Conservation (phyloP, 2,329 filamentous ascomycete genomes). For the Volutella citrinella region DNA sequence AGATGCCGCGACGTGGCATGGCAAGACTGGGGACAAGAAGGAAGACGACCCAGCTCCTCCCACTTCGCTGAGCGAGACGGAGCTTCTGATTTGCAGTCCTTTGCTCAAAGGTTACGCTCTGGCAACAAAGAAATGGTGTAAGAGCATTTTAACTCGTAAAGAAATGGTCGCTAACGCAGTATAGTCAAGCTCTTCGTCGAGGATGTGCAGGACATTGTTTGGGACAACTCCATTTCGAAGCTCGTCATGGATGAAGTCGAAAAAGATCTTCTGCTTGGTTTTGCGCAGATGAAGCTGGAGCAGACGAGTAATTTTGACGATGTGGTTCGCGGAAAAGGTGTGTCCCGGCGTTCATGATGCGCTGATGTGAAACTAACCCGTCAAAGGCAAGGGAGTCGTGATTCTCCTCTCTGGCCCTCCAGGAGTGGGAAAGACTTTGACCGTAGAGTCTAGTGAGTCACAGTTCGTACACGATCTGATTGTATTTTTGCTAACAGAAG, state of each 20-base stretch:
- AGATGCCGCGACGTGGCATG: too few species aligned
- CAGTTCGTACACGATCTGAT: too few species aligned
- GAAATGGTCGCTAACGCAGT: too few species aligned
- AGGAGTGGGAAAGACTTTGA: conserved; percentile 27
- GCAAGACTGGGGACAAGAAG: too few species aligned
- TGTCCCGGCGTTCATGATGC: too few species aligned
- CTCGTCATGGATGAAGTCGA: conserved; percentile 3
- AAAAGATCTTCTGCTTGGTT: conserved; percentile 4
- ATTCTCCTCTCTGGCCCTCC: conserved; percentile 27
- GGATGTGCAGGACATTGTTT: neutral
- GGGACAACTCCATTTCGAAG: conserved; percentile 5
- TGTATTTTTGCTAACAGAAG: too few species aligned
- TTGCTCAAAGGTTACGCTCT: conserved; percentile 5
- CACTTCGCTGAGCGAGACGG: too few species aligned
- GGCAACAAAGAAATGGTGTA: conserved; percentile 7
- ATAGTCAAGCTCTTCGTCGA: conserved; percentile 2
- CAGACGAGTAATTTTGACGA: conserved; percentile 5
- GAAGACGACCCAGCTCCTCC: too few species aligned
- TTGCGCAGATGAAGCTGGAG: conserved; percentile 2
- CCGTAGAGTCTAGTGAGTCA: conserved; percentile 18
- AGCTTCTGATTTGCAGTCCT: too few species aligned
- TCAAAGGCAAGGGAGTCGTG: conserved; percentile 17
- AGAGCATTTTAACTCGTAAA: too few species aligned
- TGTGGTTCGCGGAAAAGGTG: conserved; percentile 6
- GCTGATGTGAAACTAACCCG: neutral